Conservation (phyloP, 768 basidiomycete species). For the Amanita thiersii region DNA sequence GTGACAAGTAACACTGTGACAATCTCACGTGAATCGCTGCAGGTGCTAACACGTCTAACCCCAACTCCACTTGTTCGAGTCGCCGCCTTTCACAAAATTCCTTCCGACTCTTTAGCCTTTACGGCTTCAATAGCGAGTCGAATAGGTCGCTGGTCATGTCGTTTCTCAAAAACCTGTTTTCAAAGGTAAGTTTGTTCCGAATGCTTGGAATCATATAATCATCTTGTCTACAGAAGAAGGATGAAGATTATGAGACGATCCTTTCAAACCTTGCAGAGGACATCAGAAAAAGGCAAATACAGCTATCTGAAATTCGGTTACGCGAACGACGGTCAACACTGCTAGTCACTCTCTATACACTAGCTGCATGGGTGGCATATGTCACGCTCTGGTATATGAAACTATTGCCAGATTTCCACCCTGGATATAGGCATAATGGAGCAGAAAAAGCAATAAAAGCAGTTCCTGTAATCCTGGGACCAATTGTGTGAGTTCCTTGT, state of each 20-base stretch:
- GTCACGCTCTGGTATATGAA: conserved; percentile 67
- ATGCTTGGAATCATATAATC: not conserved
- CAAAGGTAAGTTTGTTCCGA: conserved; percentile 17
- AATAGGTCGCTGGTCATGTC: conserved; percentile 15
- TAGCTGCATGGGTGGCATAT: conserved; percentile 68
- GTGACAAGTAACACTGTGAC: no score
- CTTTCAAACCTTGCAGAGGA: conserved; percentile 58
- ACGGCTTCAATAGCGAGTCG: not conserved
- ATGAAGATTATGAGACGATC: conserved; percentile 74
- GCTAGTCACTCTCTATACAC: conserved; percentile 68
- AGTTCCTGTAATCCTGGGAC: conserved; percentile 62
- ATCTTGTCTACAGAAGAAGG: conserved; percentile 29
- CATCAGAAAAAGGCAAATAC: conserved; percentile 66
- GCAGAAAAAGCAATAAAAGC: conserved; percentile 38
- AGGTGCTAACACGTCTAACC: no score
- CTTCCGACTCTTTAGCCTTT: no score
- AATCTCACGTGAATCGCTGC: no score
- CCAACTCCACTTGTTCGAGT: no score
- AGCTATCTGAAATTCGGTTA: conserved; percentile 76
- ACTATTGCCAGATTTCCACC: conserved; percentile 36
- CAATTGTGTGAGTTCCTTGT: conserved; percentile 56
- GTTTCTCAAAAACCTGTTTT: conserved; percentile 21
- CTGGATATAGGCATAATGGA: conserved; percentile 17
- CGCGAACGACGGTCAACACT: conserved; percentile 76
- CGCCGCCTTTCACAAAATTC: no score